These are phyloP conservation scores for Trypanosoma rangeli DNA, from an alignment of 208 protist species.

Conservation along the genomic window DNA sequence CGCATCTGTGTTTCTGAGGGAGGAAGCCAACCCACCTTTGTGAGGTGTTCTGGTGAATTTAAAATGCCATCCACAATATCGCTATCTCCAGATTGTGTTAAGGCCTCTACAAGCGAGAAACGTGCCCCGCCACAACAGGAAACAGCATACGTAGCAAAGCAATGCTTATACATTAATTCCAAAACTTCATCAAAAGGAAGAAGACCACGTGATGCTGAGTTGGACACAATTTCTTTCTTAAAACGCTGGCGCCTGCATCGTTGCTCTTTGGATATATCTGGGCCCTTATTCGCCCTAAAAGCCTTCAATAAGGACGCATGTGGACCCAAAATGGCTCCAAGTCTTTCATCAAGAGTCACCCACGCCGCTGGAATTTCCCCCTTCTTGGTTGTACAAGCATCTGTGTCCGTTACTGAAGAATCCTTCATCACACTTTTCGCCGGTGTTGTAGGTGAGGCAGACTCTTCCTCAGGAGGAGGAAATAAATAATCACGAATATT, in stretches of 20 bases:
- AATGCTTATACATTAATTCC: constrained; percentile 50
- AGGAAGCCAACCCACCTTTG: constrained; percentile 55
- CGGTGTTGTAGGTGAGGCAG: not conserved
- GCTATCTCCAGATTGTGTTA: constrained; percentile 20
- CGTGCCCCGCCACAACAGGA: constrained; percentile 65
- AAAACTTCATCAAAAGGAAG: constrained; percentile 57
- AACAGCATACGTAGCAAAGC: constrained; percentile 78
- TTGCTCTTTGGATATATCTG: not conserved
- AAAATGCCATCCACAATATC: not conserved
- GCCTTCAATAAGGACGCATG: constrained; percentile 47
- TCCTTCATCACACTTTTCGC: not conserved
- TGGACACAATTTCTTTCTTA: constrained; percentile 8
- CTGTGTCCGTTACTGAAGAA: not conserved
- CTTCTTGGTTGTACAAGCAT: not conserved
- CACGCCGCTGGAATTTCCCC: constrained; percentile 35
- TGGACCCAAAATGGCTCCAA: constrained; percentile 39
- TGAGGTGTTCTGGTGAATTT: constrained; percentile 27
- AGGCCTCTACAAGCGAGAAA: constrained; percentile 49
- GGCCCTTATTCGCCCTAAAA: constrained; percentile 27
- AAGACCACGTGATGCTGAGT: constrained; percentile 64
- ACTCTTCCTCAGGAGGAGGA: not conserved
- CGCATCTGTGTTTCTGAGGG: constrained; percentile 52
- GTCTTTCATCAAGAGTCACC: constrained; percentile 43
- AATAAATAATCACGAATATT: constrained; percentile 64
- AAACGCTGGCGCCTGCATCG: constrained; percentile 17